Base-by-base conservation (phyloP, 1,139 yeast species). In the Yamadazyma dushanensis region DNA sequence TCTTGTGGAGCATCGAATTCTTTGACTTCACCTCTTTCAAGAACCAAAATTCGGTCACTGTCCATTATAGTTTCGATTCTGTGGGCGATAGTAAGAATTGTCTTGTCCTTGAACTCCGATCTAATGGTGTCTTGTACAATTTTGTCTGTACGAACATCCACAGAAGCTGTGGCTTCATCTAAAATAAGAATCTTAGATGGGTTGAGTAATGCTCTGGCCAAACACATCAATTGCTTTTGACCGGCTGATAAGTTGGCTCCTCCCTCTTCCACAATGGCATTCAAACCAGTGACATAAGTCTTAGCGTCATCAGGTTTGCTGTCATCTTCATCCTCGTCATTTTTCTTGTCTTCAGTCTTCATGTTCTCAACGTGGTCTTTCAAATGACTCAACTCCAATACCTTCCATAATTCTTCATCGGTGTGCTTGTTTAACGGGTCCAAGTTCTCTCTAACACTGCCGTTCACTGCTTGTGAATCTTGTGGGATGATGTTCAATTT, bases 91-190 rank as follows among this genome's bases (percentile, higher is more conserved):
- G 68, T 61, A 32, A 62, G 49, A 28, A 63, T 63, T 5, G 70
- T 63, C 36, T 56, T 61, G 34, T 63, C 59, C 26, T 49, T 54
- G 39, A 63, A 63, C 32, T 61, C 61, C 2, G 47, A 40, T 36
- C 66, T 48, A 18, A 63, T 62, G 1, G 69, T 62, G 17, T 58
- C 57, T 42, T 63, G 69, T 21, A 63, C 61, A 32, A 62, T 56
- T 36, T 57, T 58, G 41, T 63, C 70, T 1, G 69, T 63, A 41
- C 60, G 59, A 5, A 59, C 65, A 47, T 63, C 69, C 15, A 63
- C 67, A 3, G 69, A 60, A 8, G 69, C 67, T 4, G 69, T 63
- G 3, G 69, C 69, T 43, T 63, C 70, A 41, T 63, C 69, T 26
- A 64, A 49, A 27, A 65, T 56, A 32, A 65, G 54, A 11, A 65